Base-by-base conservation (phyloP, 371 early-diverging fungal genomes). In the Mortierella sp. region DNA sequence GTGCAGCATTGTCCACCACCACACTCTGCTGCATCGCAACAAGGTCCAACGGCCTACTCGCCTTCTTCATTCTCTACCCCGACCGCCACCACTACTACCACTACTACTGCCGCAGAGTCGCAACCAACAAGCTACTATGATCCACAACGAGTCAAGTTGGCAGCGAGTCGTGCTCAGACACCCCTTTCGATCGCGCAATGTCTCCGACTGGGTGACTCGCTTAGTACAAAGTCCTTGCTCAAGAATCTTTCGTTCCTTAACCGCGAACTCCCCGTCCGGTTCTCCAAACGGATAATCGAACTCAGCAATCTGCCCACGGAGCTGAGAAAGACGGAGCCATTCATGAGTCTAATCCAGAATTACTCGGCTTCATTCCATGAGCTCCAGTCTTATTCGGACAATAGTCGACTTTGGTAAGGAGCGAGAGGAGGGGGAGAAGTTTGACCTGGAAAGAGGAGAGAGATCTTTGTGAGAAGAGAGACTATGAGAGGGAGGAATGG, bases 191-290 rank as follows among this genome's bases (percentile, higher is more conserved):
- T 79, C 19, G 59, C 70, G 9, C 73, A 79, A 16, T 72, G 74
- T 21, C 50, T 79, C 16, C 72, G 70, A 52, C 70, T 79, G 0
- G 80, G 80, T 6, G 63, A 67, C 14, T 60, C 73, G 0, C 55
- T 79, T 30, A 73, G 67, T 57, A 51, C 73, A n/a, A 65, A 62
- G 19, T 73, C 80, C 1, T 47, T 79, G 26, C 70, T 73, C 64
- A 79, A 73, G 67, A 79, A 79, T 70, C 47, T 79, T 19, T 25
- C 57, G 5, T 79, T 79, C 47, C 47, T 79, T 43, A 79, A 79
- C 48, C 57, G 74, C 19, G 80, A 79, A 60, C 57, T 79, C 1
- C 80, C 80, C 0, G 74, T 73, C 14, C 73, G 80, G 43, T 79
- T 79, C 50, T 66, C 80, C 12, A 72, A 66, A 57, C 62, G 80